A percentile compares a stretch with the other conserved stretches of the same genome.
Evolutionary conservation across 2,329 filamentous ascomycete species (phyloP).

Genomic region (Fusarium goolgardi): DNA sequence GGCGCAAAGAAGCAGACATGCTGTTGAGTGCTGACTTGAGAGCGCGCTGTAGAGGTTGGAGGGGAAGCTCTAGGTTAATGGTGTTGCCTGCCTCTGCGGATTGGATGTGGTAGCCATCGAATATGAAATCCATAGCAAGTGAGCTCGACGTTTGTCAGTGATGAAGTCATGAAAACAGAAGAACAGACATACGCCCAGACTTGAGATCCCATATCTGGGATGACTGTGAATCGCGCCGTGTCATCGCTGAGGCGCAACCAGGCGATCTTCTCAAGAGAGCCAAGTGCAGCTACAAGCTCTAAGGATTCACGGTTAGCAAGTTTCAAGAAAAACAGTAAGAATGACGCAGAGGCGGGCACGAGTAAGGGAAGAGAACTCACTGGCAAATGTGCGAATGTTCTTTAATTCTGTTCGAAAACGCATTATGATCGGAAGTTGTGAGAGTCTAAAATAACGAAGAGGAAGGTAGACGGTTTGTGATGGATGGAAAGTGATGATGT

Average conservation of each 20-base stretch:
- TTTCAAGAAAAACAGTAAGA: neutral
- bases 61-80: slow-evolving; percentile 95
- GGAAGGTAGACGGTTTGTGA: slow-evolving; percentile 1
- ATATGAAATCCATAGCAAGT: slow-evolving; percentile 82
- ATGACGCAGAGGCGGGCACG: neutral
- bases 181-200: slow-evolving; percentile 82
- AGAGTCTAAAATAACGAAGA: slow-evolving; percentile 6
- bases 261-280: slow-evolving; percentile 80
- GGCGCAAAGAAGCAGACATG: slow-evolving; percentile 82
- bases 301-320: slow-evolving; percentile 9
- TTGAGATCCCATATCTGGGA: slow-evolving; percentile 93
- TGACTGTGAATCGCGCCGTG: slow-evolving; percentile 91
- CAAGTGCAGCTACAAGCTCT: slow-evolving; percentile 74
- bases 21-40: slow-evolving; percentile 88
- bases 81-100: slow-evolving; percentile 85
- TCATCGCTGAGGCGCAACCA: slow-evolving; percentile 92
- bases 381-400: slow-evolving; percentile 74
- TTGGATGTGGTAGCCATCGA: slow-evolving; percentile 85
- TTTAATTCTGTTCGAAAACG: slow-evolving; percentile 74
- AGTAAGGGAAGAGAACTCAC: slow-evolving; percentile 52
- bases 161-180: neutral
- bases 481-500: slow-evolving; percentile 22
- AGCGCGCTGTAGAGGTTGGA: slow-evolving; percentile 89
- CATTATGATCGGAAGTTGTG: slow-evolving; percentile 58
- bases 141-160: slow-evolving; percentile 55